A percentile compares a stretch with the other conserved stretches of the same genome.
phyloP scores from a whole-genome alignment of 2,329 filamentous ascomycete genomes.

The Fusarium dimerum region DNA sequence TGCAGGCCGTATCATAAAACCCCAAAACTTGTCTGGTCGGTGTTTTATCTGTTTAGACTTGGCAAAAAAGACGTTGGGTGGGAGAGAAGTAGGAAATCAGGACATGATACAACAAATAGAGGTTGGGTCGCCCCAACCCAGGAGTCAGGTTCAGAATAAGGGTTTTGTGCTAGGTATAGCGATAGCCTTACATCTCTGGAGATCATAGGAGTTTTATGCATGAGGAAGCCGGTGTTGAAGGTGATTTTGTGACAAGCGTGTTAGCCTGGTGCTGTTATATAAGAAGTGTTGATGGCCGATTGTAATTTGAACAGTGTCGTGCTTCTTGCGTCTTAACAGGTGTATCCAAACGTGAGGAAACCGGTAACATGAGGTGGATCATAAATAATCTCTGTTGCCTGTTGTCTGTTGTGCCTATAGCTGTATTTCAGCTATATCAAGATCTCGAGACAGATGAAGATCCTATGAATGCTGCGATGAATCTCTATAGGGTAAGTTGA shows the following conservation, averaged over 20 bases:
- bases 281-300: no score
- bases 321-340: no score
- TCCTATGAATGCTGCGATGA: no score
- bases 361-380: no score
- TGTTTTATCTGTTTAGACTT: background rate
- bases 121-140: background rate
- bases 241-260: background rate
- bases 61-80: background rate
- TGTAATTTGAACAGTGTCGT: no score
- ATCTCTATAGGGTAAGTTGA: no score
- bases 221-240: background rate
- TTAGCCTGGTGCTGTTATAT: no score
- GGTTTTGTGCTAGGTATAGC: background rate
- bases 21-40: background rate
- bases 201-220: background rate
- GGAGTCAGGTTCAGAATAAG: background rate
- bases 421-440: no score
- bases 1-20: background rate
- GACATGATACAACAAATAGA: background rate
- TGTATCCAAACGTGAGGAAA: no score
- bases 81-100: background rate
- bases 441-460: no score
- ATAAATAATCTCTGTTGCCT: no score
- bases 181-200: background rate
- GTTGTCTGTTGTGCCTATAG: no score